These are phyloP conservation scores for Phlyctochytrium arcticum DNA, from an alignment of 192 early-diverging fungal species.

Conservation along the genomic window DNA sequence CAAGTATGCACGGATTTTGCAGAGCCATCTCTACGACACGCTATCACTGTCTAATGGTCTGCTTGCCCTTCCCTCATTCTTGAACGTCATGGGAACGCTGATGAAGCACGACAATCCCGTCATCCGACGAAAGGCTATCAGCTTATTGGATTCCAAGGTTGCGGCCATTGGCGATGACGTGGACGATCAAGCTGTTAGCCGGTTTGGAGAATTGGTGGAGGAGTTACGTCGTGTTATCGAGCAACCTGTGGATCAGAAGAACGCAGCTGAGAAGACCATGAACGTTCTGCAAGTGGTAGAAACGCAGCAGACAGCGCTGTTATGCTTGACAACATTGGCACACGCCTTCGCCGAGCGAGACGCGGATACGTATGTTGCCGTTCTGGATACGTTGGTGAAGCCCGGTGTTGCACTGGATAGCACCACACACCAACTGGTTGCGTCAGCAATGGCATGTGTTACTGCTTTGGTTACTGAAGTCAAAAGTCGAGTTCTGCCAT, in stretches of 20 bases:
- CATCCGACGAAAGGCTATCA: slow-evolving; percentile 72
- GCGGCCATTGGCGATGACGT: slow-evolving; percentile 43
- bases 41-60: slow-evolving; percentile 73
- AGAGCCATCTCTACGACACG: slow-evolving; percentile 50
- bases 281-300: slow-evolving; percentile 21
- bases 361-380: slow-evolving; percentile 55
- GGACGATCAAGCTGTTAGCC: slow-evolving; percentile 37
- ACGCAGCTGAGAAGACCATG: background rate
- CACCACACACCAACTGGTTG: slow-evolving; percentile 23
- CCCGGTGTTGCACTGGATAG: slow-evolving; percentile 12
- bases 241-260: no score
- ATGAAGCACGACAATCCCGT: slow-evolving; percentile 29
- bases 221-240: no score
- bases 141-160: slow-evolving; percentile 68
- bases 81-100: slow-evolving; percentile 62
- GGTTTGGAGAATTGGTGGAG: slow-evolving; percentile 49
- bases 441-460: slow-evolving; percentile 50
- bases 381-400: slow-evolving; percentile 41
- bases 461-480: slow-evolving; percentile 58
- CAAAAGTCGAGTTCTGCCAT: slow-evolving; percentile 72
- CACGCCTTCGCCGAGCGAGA: slow-evolving; percentile 58
- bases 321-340: slow-evolving; percentile 74
- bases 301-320: slow-evolving; percentile 73
- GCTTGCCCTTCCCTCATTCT: slow-evolving; percentile 72
- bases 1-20: slow-evolving; percentile 7